phyloP scores from a whole-genome alignment of 352 stramenopile genomes.

The Phytopythium oedochilum region DNA sequence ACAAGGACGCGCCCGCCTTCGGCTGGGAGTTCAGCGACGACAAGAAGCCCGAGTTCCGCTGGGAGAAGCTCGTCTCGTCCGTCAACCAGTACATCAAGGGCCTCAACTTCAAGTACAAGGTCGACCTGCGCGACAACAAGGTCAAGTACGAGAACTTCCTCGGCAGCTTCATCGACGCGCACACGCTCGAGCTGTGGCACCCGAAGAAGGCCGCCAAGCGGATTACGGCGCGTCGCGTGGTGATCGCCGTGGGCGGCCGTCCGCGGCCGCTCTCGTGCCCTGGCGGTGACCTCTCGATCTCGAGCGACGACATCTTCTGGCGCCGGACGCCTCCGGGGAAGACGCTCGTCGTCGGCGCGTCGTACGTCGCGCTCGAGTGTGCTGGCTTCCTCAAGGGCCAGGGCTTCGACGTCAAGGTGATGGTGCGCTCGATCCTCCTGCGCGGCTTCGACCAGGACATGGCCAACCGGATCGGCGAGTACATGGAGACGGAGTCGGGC shows the following conservation, averaged over 20 bases:
- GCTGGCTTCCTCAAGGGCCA: slow-evolving; percentile 96
- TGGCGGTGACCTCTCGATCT: slow-evolving; percentile 93
- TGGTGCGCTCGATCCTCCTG: slow-evolving; percentile 96
- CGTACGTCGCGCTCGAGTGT: slow-evolving; percentile 98
- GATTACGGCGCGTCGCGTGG: slow-evolving; percentile 90
- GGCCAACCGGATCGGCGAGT: slow-evolving; percentile 89
- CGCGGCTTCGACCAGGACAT: slow-evolving; percentile 98
- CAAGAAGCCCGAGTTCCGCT: slow-evolving; percentile 61
- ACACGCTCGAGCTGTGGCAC: slow-evolving; percentile 93
- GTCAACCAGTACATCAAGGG: slow-evolving; percentile 97
- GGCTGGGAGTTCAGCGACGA: slow-evolving; percentile 60
- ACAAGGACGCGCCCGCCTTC: slow-evolving; percentile 84
- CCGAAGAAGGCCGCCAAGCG: slow-evolving; percentile 82
- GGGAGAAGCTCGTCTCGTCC: slow-evolving; percentile 89
- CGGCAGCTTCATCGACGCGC: slow-evolving; percentile 90
- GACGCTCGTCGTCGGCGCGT: slow-evolving; percentile 95
- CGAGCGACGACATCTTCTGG: slow-evolving; percentile 87
- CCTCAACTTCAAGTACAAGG: slow-evolving; percentile 99
- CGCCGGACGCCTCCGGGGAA: slow-evolving; percentile 89
- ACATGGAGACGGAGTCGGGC: slow-evolving; percentile 89
- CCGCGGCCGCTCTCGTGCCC: slow-evolving; percentile 85
- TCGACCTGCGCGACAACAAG: slow-evolving; percentile 93
- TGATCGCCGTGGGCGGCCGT: slow-evolving; percentile 95
- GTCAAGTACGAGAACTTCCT: slow-evolving; percentile 94
- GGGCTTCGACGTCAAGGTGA: slow-evolving; percentile 95